Evolutionary conservation across 176 grass and related monocot genomes (phyloP).

Genomic region (Phyllostachys edulis): DNA sequence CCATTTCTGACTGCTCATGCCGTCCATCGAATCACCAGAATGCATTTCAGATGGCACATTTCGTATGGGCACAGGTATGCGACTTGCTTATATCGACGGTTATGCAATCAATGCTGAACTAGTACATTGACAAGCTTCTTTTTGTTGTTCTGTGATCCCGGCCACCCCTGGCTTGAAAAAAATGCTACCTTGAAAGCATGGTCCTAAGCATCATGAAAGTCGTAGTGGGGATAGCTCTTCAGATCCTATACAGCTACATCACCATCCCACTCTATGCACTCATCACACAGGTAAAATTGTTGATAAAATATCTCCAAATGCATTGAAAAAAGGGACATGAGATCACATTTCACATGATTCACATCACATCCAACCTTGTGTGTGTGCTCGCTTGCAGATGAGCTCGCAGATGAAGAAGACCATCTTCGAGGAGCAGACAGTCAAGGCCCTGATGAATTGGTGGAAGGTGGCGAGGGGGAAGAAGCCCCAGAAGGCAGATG

Average conservation of each 20-base stretch:
- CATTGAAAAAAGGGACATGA: background rate
- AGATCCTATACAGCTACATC: constrained; percentile 88
- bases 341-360: no score
- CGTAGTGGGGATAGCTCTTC: constrained; percentile 49
- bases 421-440: constrained; percentile 89
- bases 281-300: constrained; percentile 64
- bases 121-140: background rate
- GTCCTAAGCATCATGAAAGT: constrained; percentile 49
- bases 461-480: constrained; percentile 51
- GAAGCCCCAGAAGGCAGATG: constrained; percentile 30
- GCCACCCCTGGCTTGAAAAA: constrained; percentile 46
- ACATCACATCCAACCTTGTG: no score
- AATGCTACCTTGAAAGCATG: constrained; percentile 49
- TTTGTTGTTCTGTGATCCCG: constrained; percentile 18
- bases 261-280: constrained; percentile 92
- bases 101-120: background rate
- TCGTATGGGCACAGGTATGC: constrained; percentile 71
- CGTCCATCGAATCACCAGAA: constrained; percentile 44
- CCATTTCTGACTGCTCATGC: background rate
- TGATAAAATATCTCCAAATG: background rate
- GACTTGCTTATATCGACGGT: background rate
- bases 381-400: constrained; percentile 53
- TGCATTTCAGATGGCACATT: constrained; percentile 89
- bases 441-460: constrained; percentile 74
- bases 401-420: constrained; percentile 87